Conservation (phyloP, 352 stramenopile genomes). For the Globisporangium sylvaticum region DNA sequence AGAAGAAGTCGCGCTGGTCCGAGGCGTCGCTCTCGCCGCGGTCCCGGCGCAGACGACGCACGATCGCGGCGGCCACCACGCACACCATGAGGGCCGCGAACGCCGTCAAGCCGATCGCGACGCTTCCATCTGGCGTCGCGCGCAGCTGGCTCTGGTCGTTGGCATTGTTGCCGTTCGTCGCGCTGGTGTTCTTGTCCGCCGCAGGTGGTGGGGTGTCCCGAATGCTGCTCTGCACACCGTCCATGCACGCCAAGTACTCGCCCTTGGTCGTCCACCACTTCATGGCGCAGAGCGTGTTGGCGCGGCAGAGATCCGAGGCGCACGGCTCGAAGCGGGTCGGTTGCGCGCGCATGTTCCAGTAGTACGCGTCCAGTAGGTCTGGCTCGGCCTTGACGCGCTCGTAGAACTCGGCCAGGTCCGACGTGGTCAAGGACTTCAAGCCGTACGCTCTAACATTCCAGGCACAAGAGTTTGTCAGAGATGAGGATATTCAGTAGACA, state of each 20-base stretch:
- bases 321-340: slow-evolving; percentile 47
- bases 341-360: slow-evolving; percentile 76
- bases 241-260: slow-evolving; percentile 65
- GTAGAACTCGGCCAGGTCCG: slow-evolving; percentile 40
- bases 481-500: neutral
- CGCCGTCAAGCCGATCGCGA: slow-evolving; percentile 4
- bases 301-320: slow-evolving; percentile 35
- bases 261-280: slow-evolving; percentile 74
- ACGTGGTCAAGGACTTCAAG: slow-evolving; percentile 38
- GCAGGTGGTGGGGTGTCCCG: neutral
- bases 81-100: slow-evolving; percentile 2
- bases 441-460: slow-evolving; percentile 38
- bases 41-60: slow-evolving; percentile 3
- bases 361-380: slow-evolving; percentile 61
- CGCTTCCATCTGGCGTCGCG: neutral
- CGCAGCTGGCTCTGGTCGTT: neutral
- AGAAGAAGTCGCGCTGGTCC: slow-evolving; percentile 11
- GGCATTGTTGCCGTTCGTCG: neutral
- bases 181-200: neutral
- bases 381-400: slow-evolving; percentile 43
- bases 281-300: slow-evolving; percentile 55
- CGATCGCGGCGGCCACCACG: neutral
- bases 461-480: neutral
- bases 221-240: slow-evolving; percentile 12
- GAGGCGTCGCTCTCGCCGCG: neutral